Base-by-base conservation (phyloP, 2,329 filamentous ascomycete species). In the Diaporthe vaccinii region DNA sequence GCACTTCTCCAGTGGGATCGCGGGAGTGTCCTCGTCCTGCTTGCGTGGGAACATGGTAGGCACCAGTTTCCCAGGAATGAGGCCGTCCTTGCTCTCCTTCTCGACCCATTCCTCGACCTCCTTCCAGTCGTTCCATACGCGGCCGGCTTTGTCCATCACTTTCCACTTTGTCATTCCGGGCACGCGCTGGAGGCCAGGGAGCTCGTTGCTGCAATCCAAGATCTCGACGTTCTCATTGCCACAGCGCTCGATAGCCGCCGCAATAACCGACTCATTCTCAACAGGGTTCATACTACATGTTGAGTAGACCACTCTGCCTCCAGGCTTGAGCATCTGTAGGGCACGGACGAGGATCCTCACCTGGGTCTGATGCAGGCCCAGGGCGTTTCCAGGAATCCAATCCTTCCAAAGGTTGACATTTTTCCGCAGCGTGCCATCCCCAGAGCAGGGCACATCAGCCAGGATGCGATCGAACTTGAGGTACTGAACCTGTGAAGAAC, bases 271-370 rank as follows among this genome's bases (percentile, higher is more conserved):
- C 85, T 99, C 97, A 81, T 99, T 98, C 87, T 99, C 97, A 39
- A 98, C 92, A 0, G 97, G 97, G 85, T 99, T 99, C 94, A 99
- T 95, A 84, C 95, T 98, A 89, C 97, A 99, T 28, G 97, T 99
- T 4, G 96, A 98, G 86, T 98, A 99, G 71, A 99, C 96, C 39
- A 98, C 94, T 77, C 96, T 92, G 70, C 97, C 97, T 55, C 97
- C 96, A 74, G 95, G 93, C 87, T 98, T 98, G 78, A 99, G 91
- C 92, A 99, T 95, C 85, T 98, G 96, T 70, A 99, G 89, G 44
- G 97, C 95, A 77, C 97, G 93, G 74, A 98, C 94, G 67, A 99
- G 88, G 79, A 99, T 99, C 62, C 96, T 90, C 59, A 95, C 90
- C 85, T 99, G 97, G 1, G 95, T 97, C 46, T 91, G 86, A 84